Percentiles rank a stretch among this genome's conserved stretches.
Evolutionary conservation across 2,329 filamentous ascomycete genomes (phyloP).

Genomic region (Canariomyces notabilis): DNA sequence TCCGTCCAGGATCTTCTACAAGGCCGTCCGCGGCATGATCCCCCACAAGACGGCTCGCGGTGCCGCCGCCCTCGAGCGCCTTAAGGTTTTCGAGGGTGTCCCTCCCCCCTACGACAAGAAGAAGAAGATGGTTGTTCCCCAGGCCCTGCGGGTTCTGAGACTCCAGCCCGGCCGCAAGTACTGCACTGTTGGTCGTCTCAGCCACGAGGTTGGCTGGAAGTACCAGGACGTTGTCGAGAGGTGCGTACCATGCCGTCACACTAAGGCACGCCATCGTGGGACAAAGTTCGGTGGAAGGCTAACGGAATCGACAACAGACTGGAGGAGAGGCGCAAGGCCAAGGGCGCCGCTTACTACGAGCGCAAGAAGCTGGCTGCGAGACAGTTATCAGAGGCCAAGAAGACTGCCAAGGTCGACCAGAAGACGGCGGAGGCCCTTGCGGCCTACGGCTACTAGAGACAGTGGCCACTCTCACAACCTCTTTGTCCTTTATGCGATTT

Average conservation of each 20-base stretch:
- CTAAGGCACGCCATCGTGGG: slow-evolving; percentile 7
- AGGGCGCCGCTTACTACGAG: slow-evolving; percentile 98
- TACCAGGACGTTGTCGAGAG: slow-evolving; percentile 98
- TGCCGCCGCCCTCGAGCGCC: slow-evolving; percentile 91
- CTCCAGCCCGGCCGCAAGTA: slow-evolving; percentile 99
- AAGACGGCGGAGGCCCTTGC: slow-evolving; percentile 87
- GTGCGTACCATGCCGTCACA: slow-evolving; percentile 56
- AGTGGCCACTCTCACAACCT: slow-evolving; percentile 31
- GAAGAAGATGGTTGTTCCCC: slow-evolving; percentile 99
- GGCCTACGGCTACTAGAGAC: slow-evolving; percentile 78
- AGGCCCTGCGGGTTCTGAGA: slow-evolving; percentile 92
- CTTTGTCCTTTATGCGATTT: slow-evolving; percentile 46
- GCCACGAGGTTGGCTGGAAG: slow-evolving; percentile 99
- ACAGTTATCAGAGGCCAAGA: slow-evolving; percentile 89
- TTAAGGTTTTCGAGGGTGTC: slow-evolving; percentile 99
- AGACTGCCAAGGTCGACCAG: slow-evolving; percentile 79
- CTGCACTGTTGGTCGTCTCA: slow-evolving; percentile 97
- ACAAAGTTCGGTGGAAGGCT: slow-evolving; percentile 38
- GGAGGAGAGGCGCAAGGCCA: slow-evolving; percentile 99
- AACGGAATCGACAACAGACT: slow-evolving; percentile 61
- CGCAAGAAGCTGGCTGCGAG: slow-evolving; percentile 96
- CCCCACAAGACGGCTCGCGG: slow-evolving; percentile 99
- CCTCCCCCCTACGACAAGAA: slow-evolving; percentile 99
- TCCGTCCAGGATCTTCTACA: slow-evolving; percentile 99
- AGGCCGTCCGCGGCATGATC: slow-evolving; percentile 99